These are phyloP conservation scores for Lasiosphaeriaceae sp. DNA, from an alignment of 495 filamentous ascomycete species.

Conservation along the genomic window DNA sequence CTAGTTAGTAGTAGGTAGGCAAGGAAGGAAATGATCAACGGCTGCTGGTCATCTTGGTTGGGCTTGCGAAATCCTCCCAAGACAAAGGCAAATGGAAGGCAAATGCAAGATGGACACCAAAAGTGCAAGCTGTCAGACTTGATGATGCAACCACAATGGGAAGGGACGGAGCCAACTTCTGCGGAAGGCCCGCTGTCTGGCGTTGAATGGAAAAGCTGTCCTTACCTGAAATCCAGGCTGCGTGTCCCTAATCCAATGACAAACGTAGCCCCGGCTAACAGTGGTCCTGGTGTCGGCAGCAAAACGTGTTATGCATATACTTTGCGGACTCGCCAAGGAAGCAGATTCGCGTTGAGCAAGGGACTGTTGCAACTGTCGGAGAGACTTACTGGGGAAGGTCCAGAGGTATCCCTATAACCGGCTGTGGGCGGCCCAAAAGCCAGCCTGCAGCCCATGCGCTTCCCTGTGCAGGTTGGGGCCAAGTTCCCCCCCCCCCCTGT, in stretches of 20 bases:
- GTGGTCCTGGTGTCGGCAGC: not conserved
- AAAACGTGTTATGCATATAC: not conserved
- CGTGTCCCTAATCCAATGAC: slow-evolving; percentile 5
- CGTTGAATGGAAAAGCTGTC: slow-evolving; percentile 23
- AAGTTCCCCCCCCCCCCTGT: no score
- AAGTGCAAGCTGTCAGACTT: slow-evolving; percentile 25
- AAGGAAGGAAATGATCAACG: slow-evolving; percentile 13
- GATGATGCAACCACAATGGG: slow-evolving; percentile 4
- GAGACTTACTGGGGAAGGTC: no score
- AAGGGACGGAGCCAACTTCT: slow-evolving; percentile 6
- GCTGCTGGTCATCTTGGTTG: slow-evolving; percentile 12
- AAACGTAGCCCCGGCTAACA: not conserved
- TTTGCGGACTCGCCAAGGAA: not conserved
- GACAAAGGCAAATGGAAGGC: not conserved
- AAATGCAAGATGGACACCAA: not conserved
- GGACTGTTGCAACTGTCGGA: no score
- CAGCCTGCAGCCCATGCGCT: not conserved
- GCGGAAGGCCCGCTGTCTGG: slow-evolving; percentile 10
- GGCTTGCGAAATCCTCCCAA: slow-evolving; percentile 4
- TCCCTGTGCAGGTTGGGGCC: not conserved
- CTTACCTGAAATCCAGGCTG: slow-evolving; percentile 14
- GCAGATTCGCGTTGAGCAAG: not conserved
- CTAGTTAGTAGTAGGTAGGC: not conserved
- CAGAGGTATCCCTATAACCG: not conserved
- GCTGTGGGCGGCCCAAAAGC: not conserved